phyloP scores from a whole-genome alignment of 352 stramenopile species.

The Pythium dissimile region DNA sequence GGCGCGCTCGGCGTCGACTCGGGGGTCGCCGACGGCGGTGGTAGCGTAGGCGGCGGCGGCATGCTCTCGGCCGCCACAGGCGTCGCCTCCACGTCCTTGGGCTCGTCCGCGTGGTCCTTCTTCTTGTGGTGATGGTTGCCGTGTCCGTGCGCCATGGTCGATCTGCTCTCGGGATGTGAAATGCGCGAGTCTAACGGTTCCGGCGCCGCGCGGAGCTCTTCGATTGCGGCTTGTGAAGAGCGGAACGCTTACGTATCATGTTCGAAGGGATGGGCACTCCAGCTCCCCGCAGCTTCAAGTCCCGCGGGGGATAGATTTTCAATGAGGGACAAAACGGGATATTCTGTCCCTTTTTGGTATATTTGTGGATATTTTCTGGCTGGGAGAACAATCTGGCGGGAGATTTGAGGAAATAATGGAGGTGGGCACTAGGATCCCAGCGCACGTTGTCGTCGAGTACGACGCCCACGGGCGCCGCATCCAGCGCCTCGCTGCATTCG shows the following conservation, averaged over 20 bases:
- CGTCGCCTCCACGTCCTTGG: not conserved
- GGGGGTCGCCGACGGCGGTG: not conserved
- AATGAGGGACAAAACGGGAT: not conserved
- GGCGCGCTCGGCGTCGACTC: not conserved
- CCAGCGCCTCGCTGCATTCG: not conserved
- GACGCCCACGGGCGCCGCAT: not conserved
- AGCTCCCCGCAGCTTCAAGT: constrained; percentile 18
- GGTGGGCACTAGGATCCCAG: not conserved
- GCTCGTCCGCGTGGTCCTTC: constrained; percentile 4
- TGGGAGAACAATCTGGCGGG: too few species aligned
- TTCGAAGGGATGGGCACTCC: not conserved
- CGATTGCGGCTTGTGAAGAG: not conserved
- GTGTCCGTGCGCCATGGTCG: constrained; percentile 14
- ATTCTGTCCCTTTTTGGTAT: constrained; percentile 3
- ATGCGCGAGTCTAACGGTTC: not conserved
- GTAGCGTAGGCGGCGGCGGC: constrained; percentile 3
- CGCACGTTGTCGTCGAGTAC: constrained; percentile 10
- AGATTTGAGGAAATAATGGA: constrained; percentile 2
- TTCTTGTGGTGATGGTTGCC: constrained; percentile 20
- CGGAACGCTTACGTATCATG: constrained; percentile 21
- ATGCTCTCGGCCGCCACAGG: not conserved
- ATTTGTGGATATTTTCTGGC: too few species aligned
- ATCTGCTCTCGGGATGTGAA: constrained; percentile 3
- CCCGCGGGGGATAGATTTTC: not conserved
- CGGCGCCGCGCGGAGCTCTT: too few species aligned